Base-by-base conservation (phyloP, 345 rosid species). In the Populus pruinosa region DNA sequence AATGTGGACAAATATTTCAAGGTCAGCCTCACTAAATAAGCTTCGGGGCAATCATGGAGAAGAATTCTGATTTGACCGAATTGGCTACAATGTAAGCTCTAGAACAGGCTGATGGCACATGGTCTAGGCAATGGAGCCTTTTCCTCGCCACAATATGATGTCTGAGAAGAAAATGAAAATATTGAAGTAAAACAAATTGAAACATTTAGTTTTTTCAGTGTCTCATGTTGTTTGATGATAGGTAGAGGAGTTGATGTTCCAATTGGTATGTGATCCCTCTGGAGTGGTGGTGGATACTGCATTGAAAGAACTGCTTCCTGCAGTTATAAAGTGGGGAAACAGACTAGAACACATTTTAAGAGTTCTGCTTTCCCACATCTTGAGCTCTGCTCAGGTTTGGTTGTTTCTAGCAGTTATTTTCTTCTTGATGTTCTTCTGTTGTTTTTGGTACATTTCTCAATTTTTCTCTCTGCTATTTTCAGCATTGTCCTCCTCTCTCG, bases 171-270 rank as follows among this genome's bases (percentile, higher is more conserved):
- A 70, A 75, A 29, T 82, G 61, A 29, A 23, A 73, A 44, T 39
- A 47, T 47, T 47, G 50, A 47, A 63, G 73, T 71, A 78, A 65
- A 29, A 67, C 11, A 41, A 59, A 47, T 20, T 7, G n/a, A 44
- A 64, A 56, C 43, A 55, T 64, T 36, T 71, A 81, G 81, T 70
- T 75, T 84, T 65, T 85, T 63, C 75, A 76, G 80, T 16, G 29
- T 77, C 70, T 79, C 55, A 81, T 68, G 83, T 74, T 86, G 59
- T 78, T 79, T 87, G 72, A 82, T 88, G 81, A 73, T 80, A 95
- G 98, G 96, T 95, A 69, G 99, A 93, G 86, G 99, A 92, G 84
- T 77, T 95, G 91, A 87, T 95, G 98, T 95, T 95, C 83, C 97
- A 90, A 82, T 84, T 95, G 87, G 89, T 87, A 65, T 87, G 96